A percentile compares a stretch with the other conserved stretches of the same genome.
These are phyloP conservation scores for Pythium coloratum DNA, from an alignment of 352 stramenopile species.

Conservation along the genomic window DNA sequence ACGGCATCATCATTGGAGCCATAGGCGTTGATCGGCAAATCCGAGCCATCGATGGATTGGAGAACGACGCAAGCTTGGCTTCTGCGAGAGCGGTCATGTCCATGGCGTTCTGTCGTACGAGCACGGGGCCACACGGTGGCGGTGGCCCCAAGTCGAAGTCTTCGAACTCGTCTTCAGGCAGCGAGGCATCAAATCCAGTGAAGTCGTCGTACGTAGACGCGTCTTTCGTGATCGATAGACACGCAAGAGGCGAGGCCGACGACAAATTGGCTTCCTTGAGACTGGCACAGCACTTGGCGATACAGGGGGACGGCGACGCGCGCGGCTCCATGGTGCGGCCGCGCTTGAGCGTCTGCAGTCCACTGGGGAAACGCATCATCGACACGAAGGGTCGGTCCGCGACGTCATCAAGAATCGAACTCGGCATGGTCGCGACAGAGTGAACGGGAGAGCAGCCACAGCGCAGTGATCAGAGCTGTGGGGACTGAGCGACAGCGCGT, in stretches of 20 bases:
- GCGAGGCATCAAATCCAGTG: not conserved
- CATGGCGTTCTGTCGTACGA: conserved; percentile 17
- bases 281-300: conserved; percentile 10
- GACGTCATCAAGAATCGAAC: conserved; percentile 14
- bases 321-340: conserved; percentile 14
- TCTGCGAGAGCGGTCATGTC: conserved; percentile 8
- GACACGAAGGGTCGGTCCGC: not conserved
- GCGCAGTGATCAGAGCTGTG: not conserved
- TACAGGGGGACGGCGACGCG: not conserved
- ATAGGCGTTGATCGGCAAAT: not conserved
- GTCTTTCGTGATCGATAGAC: not conserved
- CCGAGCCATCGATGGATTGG: not conserved
- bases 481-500: not conserved
- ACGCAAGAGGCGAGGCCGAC: not conserved
- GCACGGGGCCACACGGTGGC: conserved; percentile 10
- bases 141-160: conserved; percentile 21
- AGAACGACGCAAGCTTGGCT: conserved; percentile 11
- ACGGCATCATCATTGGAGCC: not conserved
- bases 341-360: conserved; percentile 14
- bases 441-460: conserved; percentile 4
- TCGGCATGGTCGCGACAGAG: not conserved
- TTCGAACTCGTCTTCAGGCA: conserved; percentile 17
- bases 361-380: not conserved
- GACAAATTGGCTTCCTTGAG: not conserved
- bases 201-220: not conserved